Evolutionary conservation across 2,329 filamentous ascomycete genomes (phyloP), one percentile per base, ranked within the genome.

Genomic region (Meredithiella fracta): DNA sequence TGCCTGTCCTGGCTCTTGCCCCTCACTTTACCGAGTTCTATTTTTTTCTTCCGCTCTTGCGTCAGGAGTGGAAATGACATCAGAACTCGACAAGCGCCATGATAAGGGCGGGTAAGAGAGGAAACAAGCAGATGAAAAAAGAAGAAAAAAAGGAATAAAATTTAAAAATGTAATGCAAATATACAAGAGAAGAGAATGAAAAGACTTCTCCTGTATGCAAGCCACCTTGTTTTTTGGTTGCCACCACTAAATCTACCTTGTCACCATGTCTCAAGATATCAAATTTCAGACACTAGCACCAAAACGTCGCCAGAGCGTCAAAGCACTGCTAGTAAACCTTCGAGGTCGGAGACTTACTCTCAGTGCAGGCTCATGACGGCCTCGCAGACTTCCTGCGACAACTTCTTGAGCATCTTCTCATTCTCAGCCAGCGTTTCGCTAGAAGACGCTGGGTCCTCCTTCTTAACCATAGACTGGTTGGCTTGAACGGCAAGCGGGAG

Each of bases 341-440:
- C 47, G 44, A 55, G 38, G 22, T n/a, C 50, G 14, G 23, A 17
- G n/a, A 9, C 51, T 1, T 38, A 38, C 22, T 31, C 51, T 55
- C 38, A 58, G 52, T 49, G 53, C 25, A 58, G 47, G 31, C 53
- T 55, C 56, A 58, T 52, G 22, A 58, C 44, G 44, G 56, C 56
- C 52, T 58, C 56, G 15, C 52, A 51, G 25, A 53, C 53, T 37
- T 58, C 56, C 47, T 47, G 51, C 26, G 53, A 51, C 14, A 51
- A 31, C 29, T 47, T 58, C 11, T 51, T 38, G n/a, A 49, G 22
- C 11, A 22, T 25, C 44, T 49, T 14, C n/a, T 49, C 44, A 25
- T 49, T n/a, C 23, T 44, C 20, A 2, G n/a, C 31, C 31, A 20
- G 3, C 26, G 22, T 17, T 31, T 52, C 17, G 14, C 9, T 15